phyloP scores from a whole-genome alignment of 2,329 filamentous ascomycete genomes.

The Fusarium concolor region DNA sequence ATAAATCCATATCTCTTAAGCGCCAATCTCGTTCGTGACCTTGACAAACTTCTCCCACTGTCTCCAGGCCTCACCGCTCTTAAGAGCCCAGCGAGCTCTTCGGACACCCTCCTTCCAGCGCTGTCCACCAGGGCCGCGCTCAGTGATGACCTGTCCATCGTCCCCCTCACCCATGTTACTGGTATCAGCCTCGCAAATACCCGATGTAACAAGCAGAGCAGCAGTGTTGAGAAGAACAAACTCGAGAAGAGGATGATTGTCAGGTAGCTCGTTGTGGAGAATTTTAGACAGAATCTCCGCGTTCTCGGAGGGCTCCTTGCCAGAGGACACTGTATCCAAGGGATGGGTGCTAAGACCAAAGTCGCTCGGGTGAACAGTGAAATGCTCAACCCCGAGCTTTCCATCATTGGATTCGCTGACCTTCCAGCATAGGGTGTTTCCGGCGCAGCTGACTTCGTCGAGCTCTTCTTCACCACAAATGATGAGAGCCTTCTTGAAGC shows the following conservation, averaged over 20 bases:
- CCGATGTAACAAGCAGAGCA: slow-evolving; percentile 85
- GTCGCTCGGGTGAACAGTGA: slow-evolving; percentile 82
- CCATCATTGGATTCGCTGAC: slow-evolving; percentile 64
- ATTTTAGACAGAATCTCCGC: slow-evolving; percentile 84
- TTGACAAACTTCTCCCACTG: slow-evolving; percentile 88
- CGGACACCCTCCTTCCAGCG: slow-evolving; percentile 96
- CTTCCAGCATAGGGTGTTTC: slow-evolving; percentile 89
- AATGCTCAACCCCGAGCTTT: slow-evolving; percentile 74
- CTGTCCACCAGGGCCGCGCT: slow-evolving; percentile 85
- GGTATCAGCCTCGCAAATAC: slow-evolving; percentile 84
- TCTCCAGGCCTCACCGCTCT: slow-evolving; percentile 85
- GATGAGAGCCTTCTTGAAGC: slow-evolving; percentile 85
- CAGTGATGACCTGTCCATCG: slow-evolving; percentile 81
- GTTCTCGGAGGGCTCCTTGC: slow-evolving; percentile 88
- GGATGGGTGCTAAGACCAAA: slow-evolving; percentile 85
- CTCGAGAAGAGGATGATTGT: slow-evolving; percentile 86
- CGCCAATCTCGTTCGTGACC: slow-evolving; percentile 72
- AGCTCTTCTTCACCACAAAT: slow-evolving; percentile 95
- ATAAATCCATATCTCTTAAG: slow-evolving; percentile 12
- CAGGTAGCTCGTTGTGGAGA: slow-evolving; percentile 76
- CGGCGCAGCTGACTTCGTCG: slow-evolving; percentile 94
- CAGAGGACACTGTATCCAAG: slow-evolving; percentile 81
- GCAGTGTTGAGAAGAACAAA: slow-evolving; percentile 97
- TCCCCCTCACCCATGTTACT: slow-evolving; percentile 85
- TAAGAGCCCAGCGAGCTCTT: slow-evolving; percentile 86